A percentile compares a stretch with the other conserved stretches of the same genome.
These are phyloP conservation scores for Pseudocercospora macadamiae DNA, from an alignment of 2,329 filamentous ascomycete species.

Conservation along the genomic window DNA sequence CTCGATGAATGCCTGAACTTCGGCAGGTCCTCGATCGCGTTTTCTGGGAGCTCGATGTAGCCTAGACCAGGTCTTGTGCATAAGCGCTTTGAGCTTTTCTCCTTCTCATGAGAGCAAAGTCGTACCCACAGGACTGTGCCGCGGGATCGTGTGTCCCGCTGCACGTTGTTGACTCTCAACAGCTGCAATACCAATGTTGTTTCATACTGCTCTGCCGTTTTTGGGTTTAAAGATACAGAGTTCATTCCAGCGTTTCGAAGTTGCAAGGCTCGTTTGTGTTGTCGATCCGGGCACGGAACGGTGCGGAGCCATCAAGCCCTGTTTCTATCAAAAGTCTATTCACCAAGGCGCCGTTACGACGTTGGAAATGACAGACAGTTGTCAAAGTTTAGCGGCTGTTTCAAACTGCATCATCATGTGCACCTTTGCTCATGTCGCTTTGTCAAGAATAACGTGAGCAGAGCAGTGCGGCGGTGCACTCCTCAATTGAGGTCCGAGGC, in stretches of 20 bases:
- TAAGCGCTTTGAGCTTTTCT: background rate
- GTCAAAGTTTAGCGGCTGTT: constrained; percentile 7
- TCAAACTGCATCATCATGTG: constrained; percentile 7
- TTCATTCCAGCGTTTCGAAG: constrained; percentile 12
- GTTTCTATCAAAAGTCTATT: constrained; percentile 4
- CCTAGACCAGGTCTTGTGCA: background rate
- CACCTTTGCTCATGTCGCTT: constrained; percentile 1
- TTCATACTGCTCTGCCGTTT: background rate
- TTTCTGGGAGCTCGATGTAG: background rate
- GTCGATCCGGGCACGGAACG: constrained; percentile 21
- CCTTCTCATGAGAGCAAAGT: background rate
- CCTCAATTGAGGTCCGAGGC: background rate
- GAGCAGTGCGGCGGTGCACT: background rate
- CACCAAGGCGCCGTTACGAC: background rate
- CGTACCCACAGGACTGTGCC: background rate
- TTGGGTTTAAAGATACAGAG: constrained; percentile 1
- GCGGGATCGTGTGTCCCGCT: background rate
- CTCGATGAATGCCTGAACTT: constrained; percentile 17
- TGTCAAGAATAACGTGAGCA: background rate
- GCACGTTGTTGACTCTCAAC: background rate
- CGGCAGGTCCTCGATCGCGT: constrained; percentile 1
- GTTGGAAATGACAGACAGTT: background rate
- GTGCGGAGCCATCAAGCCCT: constrained; percentile 14
- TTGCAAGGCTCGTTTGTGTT: constrained; percentile 11
- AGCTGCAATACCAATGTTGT: background rate